Base-by-base conservation (phyloP, 352 stramenopile species). In the Phytophthora hybrid region DNA sequence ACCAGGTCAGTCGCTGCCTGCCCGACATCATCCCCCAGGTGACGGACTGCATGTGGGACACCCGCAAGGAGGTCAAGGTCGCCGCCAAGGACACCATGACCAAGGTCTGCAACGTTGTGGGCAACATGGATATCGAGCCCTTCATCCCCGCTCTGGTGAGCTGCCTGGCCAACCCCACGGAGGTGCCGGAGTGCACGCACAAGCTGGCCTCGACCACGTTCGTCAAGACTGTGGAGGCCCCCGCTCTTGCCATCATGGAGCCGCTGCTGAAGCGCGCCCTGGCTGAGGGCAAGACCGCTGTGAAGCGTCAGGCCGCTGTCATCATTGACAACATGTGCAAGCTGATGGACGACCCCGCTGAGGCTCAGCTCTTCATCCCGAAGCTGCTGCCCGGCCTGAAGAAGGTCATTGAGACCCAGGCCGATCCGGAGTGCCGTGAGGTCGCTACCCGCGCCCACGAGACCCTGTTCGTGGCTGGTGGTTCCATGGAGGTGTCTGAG, bases 261-360 rank as follows among this genome's bases (percentile, higher is more conserved):
- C 97, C 97, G 49, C 87, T 99, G 49, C 88, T 99, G 32, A 88
- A 98, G 76, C 97, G 97, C 84, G 97, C 97, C 60, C 80, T 99
- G 56, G 94, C 97, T 63, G 97, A 99, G 76, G 97, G 97, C 57
- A 97, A 98, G 84, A 99, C 90, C 3, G 91, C 97, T 16, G 97
- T 98, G 34, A 99, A 99, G 86, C 95, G 97, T 91, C 97, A 99
- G 86, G 95, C 94, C 57, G 96, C 97, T 73, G 97, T 99, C 70
- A 99, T 99, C 74, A 99, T 99, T 81, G 96, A 99, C 89, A 99
- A 99, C 88, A 99, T 99, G 97, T 98, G 93, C 83, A 99, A 99
- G 91, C 89, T 99, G 47, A 98, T 99, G 72, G 97, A 99, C 80
- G 97, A 99, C 80, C 96, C 98, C 1, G 79, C 98, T 74, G 96